These are phyloP conservation scores for Monosporozyma unispora DNA, from an alignment of 805 yeast species.

Conservation along the genomic window DNA sequence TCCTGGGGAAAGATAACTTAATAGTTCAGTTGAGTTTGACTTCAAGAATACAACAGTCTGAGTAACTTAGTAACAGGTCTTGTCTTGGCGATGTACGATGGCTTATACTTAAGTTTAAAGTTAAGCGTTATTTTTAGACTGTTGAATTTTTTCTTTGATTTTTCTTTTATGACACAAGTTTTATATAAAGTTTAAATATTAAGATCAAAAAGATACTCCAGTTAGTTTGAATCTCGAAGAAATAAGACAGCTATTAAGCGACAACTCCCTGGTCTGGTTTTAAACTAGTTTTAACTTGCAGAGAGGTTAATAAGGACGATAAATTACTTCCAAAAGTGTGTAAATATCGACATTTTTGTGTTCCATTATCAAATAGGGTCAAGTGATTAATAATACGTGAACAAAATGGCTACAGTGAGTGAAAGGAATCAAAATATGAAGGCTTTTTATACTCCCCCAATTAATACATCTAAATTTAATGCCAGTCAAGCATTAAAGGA, in stretches of 20 bases:
- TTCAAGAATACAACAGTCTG: not conserved
- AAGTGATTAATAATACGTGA: not conserved
- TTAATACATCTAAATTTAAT: conserved; percentile 22
- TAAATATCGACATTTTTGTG: not conserved
- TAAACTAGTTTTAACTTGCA: not conserved
- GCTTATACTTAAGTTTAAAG: not conserved
- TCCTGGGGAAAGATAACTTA: not conserved
- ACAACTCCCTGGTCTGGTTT: not conserved
- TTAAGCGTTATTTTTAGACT: not conserved
- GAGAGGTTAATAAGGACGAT: not conserved
- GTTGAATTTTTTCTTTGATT: not conserved
- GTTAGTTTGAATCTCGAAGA: not conserved
- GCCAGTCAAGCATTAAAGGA: conserved; percentile 20
- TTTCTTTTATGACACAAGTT: not conserved
- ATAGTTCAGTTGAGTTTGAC: not conserved
- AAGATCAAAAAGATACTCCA: not conserved
- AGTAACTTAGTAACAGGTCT: not conserved
- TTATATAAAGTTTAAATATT: not conserved
- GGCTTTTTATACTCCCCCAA: conserved; percentile 27
- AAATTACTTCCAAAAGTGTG: not conserved
- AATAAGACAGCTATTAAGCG: not conserved
- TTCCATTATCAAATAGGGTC: not conserved
- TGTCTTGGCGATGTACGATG: not conserved
- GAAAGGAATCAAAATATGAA: conserved; percentile 5
- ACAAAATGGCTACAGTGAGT: not conserved